phyloP scores from a whole-genome alignment of 169 alveolate species.

The Perkinsus chesapeaki region DNA sequence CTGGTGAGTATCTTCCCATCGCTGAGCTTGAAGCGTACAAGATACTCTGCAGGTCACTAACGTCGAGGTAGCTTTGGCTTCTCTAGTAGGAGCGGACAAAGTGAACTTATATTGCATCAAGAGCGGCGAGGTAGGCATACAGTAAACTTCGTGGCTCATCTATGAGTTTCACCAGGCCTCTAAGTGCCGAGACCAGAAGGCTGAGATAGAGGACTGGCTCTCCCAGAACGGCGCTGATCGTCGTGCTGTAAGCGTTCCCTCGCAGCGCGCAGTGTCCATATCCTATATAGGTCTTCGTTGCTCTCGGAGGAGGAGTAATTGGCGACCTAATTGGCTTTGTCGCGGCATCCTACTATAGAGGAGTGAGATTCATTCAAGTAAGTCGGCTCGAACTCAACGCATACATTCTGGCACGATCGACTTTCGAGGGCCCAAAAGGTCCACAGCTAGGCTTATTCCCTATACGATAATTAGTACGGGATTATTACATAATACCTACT shows the following conservation, averaged over 20 bases:
- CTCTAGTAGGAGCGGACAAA: background rate
- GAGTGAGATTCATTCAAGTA: constrained; percentile 25
- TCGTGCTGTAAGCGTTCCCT: background rate
- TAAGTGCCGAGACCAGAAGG: background rate
- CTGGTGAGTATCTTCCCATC: background rate
- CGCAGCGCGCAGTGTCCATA: background rate
- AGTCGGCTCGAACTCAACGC: too few species aligned
- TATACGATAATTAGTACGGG: too few species aligned
- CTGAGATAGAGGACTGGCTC: background rate
- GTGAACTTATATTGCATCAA: background rate
- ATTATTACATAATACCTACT: too few species aligned
- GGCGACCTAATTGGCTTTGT: constrained; percentile 51
- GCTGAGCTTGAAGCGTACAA: background rate
- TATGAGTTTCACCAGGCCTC: background rate
- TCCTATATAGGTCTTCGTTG: constrained; percentile 25
- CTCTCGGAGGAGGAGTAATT: constrained; percentile 58
- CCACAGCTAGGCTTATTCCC: too few species aligned
- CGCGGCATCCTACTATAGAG: constrained; percentile 45
- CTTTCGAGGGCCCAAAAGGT: too few species aligned
- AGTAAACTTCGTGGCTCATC: background rate
- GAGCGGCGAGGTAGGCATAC: background rate
- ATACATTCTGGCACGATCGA: too few species aligned
- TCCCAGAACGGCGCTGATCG: background rate
- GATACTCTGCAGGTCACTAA: background rate
- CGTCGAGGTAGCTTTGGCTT: background rate